phyloP scores from a whole-genome alignment of 2,329 filamentous ascomycete genomes.

The Scytalidium lignicola region DNA sequence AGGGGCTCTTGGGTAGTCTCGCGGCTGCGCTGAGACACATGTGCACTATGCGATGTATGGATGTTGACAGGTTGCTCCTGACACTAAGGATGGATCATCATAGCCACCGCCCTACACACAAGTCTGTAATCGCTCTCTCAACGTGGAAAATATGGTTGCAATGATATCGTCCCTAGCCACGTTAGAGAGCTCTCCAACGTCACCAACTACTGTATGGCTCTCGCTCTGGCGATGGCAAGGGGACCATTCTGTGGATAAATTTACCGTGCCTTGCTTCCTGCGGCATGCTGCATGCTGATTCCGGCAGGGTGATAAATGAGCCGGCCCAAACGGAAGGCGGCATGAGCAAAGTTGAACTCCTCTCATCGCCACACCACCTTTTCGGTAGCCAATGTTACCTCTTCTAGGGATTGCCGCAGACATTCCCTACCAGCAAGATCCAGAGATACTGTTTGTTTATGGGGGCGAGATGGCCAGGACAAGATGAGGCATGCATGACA shows the following conservation, averaged over 20 bases:
- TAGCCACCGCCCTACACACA: background rate
- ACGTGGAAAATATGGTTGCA: background rate
- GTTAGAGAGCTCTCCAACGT: too few species aligned
- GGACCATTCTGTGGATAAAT: background rate
- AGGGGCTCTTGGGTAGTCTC: background rate
- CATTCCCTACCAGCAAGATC: background rate
- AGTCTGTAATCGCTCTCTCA: background rate
- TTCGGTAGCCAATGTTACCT: background rate
- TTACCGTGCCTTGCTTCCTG: background rate
- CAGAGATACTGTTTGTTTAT: background rate
- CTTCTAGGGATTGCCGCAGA: background rate
- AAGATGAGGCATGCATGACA: background rate
- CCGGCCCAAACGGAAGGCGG: background rate
- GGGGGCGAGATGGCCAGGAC: background rate
- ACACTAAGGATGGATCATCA: background rate
- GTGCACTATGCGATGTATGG: background rate
- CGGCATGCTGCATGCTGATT: background rate
- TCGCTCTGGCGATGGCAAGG: background rate
- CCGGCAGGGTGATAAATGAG: background rate
- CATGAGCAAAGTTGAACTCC: background rate
- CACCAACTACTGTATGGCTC: background rate
- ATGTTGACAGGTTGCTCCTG: background rate
- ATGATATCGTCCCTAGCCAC: background rate
- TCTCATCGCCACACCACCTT: background rate
- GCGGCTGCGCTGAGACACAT: background rate